These are phyloP conservation scores for Metschnikowia picachoensis DNA, from an alignment of 805 yeast species.

Conservation along the genomic window DNA sequence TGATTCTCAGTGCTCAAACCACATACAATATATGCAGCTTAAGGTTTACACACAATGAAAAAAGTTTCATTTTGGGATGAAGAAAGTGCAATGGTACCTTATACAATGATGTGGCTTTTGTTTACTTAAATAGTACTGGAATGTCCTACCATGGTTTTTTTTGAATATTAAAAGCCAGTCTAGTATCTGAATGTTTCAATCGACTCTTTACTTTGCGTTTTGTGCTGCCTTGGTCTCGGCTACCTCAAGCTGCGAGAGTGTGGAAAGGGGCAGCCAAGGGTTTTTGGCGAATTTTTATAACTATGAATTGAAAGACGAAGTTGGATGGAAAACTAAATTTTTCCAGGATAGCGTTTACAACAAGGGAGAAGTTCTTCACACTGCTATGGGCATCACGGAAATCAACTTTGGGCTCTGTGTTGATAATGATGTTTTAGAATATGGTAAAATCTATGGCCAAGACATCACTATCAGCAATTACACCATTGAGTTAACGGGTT, in stretches of 20 bases:
- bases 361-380: neutral
- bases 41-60: too few relatives aligned
- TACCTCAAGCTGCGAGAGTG: neutral
- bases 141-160: neutral
- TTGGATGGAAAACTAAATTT: constrained; percentile 1
- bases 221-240: neutral
- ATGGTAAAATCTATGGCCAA: constrained; percentile 6
- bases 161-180: neutral
- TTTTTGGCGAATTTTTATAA: constrained; percentile 4
- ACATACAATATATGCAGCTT: too few relatives aligned
- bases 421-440: neutral
- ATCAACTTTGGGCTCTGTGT: neutral
- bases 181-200: neutral
- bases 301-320: neutral
- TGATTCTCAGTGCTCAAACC: too few relatives aligned
- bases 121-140: too few relatives aligned
- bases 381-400: neutral
- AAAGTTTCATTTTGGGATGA: too few relatives aligned
- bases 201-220: neutral
- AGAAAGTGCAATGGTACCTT: too few relatives aligned
- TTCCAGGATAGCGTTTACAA: neutral
- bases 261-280: neutral
- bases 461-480: constrained; percentile 2
- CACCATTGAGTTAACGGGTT: constrained; percentile 11
- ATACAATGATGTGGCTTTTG: too few relatives aligned